phyloP scores from a whole-genome alignment of 176 grass and related monocot species.

The Echinochloa phyllopogon region DNA sequence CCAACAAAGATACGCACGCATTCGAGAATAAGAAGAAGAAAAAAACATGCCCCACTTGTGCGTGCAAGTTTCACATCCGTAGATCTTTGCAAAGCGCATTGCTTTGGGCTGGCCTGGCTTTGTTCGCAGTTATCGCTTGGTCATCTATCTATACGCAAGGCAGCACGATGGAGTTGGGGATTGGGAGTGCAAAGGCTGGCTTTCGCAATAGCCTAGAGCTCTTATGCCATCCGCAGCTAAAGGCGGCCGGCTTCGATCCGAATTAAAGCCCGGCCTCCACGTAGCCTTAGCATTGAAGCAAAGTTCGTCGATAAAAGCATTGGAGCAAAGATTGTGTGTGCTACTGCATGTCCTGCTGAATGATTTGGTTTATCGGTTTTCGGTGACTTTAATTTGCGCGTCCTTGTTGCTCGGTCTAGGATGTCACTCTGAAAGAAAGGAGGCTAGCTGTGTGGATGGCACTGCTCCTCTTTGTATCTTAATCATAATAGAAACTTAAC shows the following conservation, averaged over 20 bases:
- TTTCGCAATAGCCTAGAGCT: slow-evolving; percentile 28
- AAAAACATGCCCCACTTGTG: neutral
- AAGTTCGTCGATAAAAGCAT: slow-evolving; percentile 32
- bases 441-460: neutral
- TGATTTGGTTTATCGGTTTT: slow-evolving; percentile 45
- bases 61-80: neutral
- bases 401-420: slow-evolving; percentile 12
- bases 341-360: slow-evolving; percentile 17
- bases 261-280: slow-evolving; percentile 37
- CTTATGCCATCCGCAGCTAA: slow-evolving; percentile 23
- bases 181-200: slow-evolving; percentile 22
- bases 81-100: slow-evolving; percentile 9
- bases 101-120: slow-evolving; percentile 30
- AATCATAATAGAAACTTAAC: neutral
- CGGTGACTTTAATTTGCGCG: neutral
- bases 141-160: neutral
- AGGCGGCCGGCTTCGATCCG: slow-evolving; percentile 3
- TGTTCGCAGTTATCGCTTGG: slow-evolving; percentile 36
- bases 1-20: too few species aligned
- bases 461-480: neutral
- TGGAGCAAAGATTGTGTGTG: slow-evolving; percentile 30
- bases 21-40: too few species aligned
- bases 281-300: slow-evolving; percentile 54
- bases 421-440: slow-evolving; percentile 2
- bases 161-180: neutral